These are phyloP conservation scores for Hypomyces perniciosus DNA, from an alignment of 2,329 filamentous ascomycete genomes.

Conservation along the genomic window DNA sequence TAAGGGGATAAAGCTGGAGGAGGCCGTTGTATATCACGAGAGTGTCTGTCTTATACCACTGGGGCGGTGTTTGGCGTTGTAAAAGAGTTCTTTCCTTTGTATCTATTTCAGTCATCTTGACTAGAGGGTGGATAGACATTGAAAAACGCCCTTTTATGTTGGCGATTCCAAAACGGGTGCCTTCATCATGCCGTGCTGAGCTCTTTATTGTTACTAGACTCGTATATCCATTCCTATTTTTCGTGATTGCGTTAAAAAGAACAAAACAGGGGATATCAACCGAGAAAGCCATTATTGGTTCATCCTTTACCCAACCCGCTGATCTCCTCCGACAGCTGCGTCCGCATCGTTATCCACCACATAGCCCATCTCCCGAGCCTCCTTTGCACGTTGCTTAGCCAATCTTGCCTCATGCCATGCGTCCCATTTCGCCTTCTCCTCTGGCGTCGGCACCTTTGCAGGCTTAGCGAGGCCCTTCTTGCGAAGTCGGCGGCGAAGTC, in stretches of 20 bases:
- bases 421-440: constrained; percentile 38
- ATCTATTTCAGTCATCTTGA: neutral
- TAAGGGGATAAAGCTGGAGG: neutral
- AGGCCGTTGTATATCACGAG: neutral
- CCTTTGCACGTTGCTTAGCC: constrained; percentile 35
- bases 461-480: constrained; percentile 39
- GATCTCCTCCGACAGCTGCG: constrained; percentile 23
- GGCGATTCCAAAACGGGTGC: too few species aligned
- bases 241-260: neutral
- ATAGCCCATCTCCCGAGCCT: constrained; percentile 36
- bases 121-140: neutral
- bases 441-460: constrained; percentile 30
- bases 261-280: neutral
- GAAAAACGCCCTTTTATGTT: too few species aligned
- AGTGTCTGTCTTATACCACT: constrained; percentile 21
- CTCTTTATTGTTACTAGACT: too few species aligned
- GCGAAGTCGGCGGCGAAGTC: constrained; percentile 43
- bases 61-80: neutral
- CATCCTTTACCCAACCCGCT: constrained; percentile 21
- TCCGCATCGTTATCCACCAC: constrained; percentile 30
- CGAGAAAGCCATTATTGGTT: neutral
- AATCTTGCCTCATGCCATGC: constrained; percentile 38
- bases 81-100: neutral
- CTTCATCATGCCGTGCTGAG: too few species aligned
- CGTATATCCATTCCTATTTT: neutral